Evolutionary conservation across 208 protist genomes (phyloP), one percentile per base, ranked within the genome.

Genomic region (Herpetomonas tarakana): DNA sequence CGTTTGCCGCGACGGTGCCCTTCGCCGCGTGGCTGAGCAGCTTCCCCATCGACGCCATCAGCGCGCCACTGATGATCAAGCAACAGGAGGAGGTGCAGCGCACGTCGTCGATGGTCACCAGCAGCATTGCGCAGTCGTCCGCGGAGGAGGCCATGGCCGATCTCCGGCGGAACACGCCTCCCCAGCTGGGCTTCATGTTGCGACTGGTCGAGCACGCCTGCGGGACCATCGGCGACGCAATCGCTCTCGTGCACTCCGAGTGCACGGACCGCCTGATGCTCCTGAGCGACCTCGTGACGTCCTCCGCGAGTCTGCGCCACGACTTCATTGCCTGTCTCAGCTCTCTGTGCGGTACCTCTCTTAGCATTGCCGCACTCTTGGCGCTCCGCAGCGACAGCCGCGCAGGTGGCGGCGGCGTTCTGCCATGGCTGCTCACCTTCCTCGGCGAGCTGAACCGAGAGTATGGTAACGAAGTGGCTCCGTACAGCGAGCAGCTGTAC

Each of bases 41-140:
- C 0, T 92, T 92, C 55, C 89, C 89, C 0, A 68, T 93, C 3
- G 78, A 69, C 0, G 71, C 76, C 25, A 54, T 96, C 55, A 88
- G 71, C 54, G 71, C 74, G 18, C 84, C 83, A 18, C 65, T 95
- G 24, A 95, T 95, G 89, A 73, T 90, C 51, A 74, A 88, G 65
- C 75, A 75, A 27, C 81, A 92, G 31, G 76, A 90, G 57, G 67
- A 78, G 53, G 27, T 76, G 38, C 56, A 47, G 58, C 44, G 50
- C 29, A n/a, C 54, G 49, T 19, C 50, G 44, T 22, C 14, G 11
- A 27, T 39, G 55, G 52, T 35, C 18, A 66, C 50, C 39, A 63
- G 62, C 66, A 74, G 51, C 44, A 77, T 86, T 52, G 67, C 78
- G 1, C 70, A 80, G 61, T 57, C 66, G 21, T 88, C 83, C 14